Evolutionary conservation across 2,329 filamentous ascomycete genomes (phyloP), one percentile per base, ranked within the genome.

Genomic region (Colletotrichum acutatum): DNA sequence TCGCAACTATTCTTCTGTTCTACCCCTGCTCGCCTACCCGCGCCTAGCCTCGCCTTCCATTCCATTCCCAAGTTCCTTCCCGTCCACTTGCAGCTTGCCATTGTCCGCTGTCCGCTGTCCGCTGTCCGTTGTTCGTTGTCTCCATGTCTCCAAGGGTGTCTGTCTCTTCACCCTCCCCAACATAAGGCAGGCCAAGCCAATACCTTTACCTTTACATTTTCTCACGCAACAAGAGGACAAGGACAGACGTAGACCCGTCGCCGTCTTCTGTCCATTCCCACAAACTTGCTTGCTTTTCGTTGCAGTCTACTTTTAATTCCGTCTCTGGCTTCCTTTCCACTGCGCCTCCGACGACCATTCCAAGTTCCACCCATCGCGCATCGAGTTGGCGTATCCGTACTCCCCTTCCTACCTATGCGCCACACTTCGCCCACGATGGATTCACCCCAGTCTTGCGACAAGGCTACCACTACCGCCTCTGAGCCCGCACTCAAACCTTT

Each of bases 401-500:
- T 68, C 7, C 57, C 8, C 42, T 49, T 49, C 42, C 42, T 42
- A 56, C 58, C 42, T 60, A 34, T 67, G 22, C 66, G 61, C 26
- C 66, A 56, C 70, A 42, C 49, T 49, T 61, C 37, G 28, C 62
- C 71, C 72, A 77, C 71, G 78, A 86, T 85, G 84, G 80, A 80
- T 72, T 78, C 80, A 74, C 77, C 78, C 76, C 76, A 78, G 77
- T 78, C 76, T 75, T 77, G 77, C 77, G 76, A 78, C 77, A 77
- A 79, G 78, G 76, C 78, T 74, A 69, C 74, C 69, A 32, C 62
- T 66, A 22, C 63, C 72, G 66, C 74, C 74, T 57, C 66, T 74
- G 67, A 77, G 71, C 49, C 70, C 72, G 16, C 59, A 22, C 32
- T 24, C 32, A 75, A 70, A 59, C 34, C 30, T 16, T 77, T 81